Evolutionary conservation across 345 rosid genomes (phyloP).

Genomic region (Luvunga scandens): DNA sequence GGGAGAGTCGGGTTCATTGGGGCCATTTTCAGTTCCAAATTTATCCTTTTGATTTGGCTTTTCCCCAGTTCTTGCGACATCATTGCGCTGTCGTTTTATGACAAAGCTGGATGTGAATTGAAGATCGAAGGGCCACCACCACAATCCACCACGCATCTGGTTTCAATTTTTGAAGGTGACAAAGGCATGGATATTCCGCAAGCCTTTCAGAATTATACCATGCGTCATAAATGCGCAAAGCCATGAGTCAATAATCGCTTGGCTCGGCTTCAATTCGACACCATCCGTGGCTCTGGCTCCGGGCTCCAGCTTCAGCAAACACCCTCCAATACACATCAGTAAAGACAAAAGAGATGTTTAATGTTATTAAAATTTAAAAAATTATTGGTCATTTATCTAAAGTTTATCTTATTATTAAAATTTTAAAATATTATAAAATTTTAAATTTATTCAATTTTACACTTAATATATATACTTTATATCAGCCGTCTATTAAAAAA

Average conservation of each 20-base stretch:
- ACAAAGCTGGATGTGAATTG: neutral
- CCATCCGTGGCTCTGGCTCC: neutral
- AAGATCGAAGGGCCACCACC: neutral
- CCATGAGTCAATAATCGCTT: neutral
- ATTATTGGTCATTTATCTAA: no score
- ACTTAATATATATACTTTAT: no score
- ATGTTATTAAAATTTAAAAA: no score
- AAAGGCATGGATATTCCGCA: slow-evolving; percentile 21
- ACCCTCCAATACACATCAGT: no score
- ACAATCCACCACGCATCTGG: neutral
- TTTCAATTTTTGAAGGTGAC: neutral
- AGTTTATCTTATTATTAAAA: no score
- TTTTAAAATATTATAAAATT: no score
- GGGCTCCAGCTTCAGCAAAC: neutral
- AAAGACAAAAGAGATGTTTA: no score
- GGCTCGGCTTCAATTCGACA: neutral
- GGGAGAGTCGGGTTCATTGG: neutral
- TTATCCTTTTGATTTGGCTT: neutral
- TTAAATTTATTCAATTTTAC: no score
- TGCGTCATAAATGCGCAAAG: slow-evolving; percentile 7
- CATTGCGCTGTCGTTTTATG: neutral
- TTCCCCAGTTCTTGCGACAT: neutral
- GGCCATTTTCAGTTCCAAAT: neutral
- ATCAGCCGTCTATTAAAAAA: no score
- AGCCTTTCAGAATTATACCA: slow-evolving; percentile 30